Evolutionary conservation across 2,329 filamentous ascomycete genomes (phyloP), one percentile per base, ranked within the genome.

Genomic region (Monascus ruber): DNA sequence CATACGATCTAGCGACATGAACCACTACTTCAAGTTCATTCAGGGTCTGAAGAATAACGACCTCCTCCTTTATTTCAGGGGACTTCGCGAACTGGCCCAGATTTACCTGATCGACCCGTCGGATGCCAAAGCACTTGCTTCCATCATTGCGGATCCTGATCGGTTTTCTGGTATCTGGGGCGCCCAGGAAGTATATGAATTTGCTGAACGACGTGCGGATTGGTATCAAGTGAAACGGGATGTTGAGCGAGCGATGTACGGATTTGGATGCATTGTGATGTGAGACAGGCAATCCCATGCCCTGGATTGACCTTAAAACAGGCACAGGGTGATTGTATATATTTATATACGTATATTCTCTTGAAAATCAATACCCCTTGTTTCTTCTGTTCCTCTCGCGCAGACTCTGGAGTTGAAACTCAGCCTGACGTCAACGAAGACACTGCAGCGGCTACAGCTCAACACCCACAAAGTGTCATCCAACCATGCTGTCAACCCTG

Each of bases 181-280:
- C 17, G 85, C 89, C 0, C 91, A 98, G 61, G 91, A 98, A 68
- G 91, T 96, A 3, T 94, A 94, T 54, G 89, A 96, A 68, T 98
- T 93, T 67, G 91, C 89, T 1, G 87, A 95, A 64, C 71, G 91
- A 49, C 72, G 91, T 50, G 88, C 88, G 36, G 91, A 98, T 65
- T 98, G 91, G 91, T 94, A 91, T 59, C 74, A 82, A 51, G 85
- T 98, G 7, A 83, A 83, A 66, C 78, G 76, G 47, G 79, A 87
- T 46, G 91, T 98, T 5, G 91, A 98, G 70, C 82, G 84, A 64
- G 87, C 87, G 45, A 95, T 98, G 87, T 96, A 95, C 65, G 91
- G 91, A 4, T 77, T 94, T 59, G 89, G 91, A 43, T 98, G 91
- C 62, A 60, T 59, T 34, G 56, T 93, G 33, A 96, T 95, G 87